Evolutionary conservation across 305 asterid genomes (phyloP).

Genomic region (Fraxinus velutina): DNA sequence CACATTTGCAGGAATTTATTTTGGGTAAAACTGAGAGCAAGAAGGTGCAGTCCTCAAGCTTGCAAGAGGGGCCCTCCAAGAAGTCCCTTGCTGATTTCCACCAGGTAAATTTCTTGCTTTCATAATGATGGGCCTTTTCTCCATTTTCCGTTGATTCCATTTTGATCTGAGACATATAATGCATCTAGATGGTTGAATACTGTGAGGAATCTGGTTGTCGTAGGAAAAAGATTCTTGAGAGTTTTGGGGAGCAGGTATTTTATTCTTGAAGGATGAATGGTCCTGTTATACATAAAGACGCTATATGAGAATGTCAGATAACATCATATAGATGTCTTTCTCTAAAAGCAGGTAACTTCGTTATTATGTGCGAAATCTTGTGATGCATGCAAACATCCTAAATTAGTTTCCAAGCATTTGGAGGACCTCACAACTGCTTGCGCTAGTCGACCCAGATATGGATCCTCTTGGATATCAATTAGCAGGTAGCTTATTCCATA

Average conservation of each 20-base stretch:
- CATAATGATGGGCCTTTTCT: conserved; percentile 15
- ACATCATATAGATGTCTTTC: conserved; percentile 18
- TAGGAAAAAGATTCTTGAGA: conserved; percentile 82
- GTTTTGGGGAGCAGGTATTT: conserved; percentile 86
- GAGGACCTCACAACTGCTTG: conserved; percentile 60
- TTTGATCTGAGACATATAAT: conserved; percentile 19
- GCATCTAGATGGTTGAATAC: conserved; percentile 74
- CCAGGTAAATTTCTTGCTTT: conserved; percentile 43
- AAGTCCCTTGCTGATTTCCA: conserved; percentile 66
- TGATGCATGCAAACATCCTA: conserved; percentile 79
- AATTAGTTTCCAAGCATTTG: conserved; percentile 63
- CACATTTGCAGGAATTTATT: conserved; percentile 68
- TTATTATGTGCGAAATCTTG: conserved; percentile 74
- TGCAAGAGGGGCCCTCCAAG: conserved; percentile 55
- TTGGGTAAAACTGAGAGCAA: conserved; percentile 58
- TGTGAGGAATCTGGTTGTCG: conserved; percentile 84
- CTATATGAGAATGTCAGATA: conserved; percentile 6
- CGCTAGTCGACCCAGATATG: conserved; percentile 46
- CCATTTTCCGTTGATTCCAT: conserved; percentile 14
- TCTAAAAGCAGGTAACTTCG: conserved; percentile 57
- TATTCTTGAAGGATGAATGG: conserved; percentile 11
- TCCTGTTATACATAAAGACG: conserved; percentile 14
- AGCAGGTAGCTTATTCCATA: conserved; percentile 55
- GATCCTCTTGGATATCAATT: conserved; percentile 63
- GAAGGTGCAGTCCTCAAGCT: conserved; percentile 54